Base-by-base conservation (phyloP, 495 filamentous ascomycete species). In the Hyaloscypha variabilis region DNA sequence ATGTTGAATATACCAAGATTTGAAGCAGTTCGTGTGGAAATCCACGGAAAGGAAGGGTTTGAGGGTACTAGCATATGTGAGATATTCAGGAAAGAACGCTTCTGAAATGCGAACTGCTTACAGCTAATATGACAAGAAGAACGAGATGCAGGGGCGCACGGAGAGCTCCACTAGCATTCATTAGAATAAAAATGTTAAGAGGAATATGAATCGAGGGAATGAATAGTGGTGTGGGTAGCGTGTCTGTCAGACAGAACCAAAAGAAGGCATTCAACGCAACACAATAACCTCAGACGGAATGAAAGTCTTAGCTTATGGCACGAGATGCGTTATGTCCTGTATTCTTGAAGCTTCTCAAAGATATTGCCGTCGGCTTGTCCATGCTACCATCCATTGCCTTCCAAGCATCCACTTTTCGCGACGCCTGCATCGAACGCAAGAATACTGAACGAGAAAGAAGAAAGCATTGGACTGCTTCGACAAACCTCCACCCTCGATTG, bases 361-460 rank as follows among this genome's bases (percentile, higher is more conserved):
- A 46, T 14, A 46, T 46, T 19, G 4, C 13, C 0, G 14, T 46
- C 39, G 19, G 19, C 39, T 46, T 17, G 19, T 46, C 19, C 13
- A 17, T 46, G 39, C 6, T 46, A 46, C 19, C 4, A 46, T 46
- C 39, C 39, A 46, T 46, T 46, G 17, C 10, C 19, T 14, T 46
- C 31, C 39, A 46, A 19, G 13, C 39, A 46, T 46, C 39, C 39
- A 46, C 39, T 46, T 46, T 46, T 46, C 31, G 39, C 3, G 17
- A 46, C 39, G 10, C 17, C 39, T 3, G 39, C 17, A 46, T 54
- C 51, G 13, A 54, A 54, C 51, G 8, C 8, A 54, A 5, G 51
- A 24, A 54, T n/a, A 8, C 51, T 25, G 8, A 28, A 54, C 51
- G 26, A 54, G 51, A 54, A 10, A 54, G 51, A 54, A 54, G 21